phyloP scores from a whole-genome alignment of 768 basidiomycete species.

The Cystofilobasidium bisporidii region DNA sequence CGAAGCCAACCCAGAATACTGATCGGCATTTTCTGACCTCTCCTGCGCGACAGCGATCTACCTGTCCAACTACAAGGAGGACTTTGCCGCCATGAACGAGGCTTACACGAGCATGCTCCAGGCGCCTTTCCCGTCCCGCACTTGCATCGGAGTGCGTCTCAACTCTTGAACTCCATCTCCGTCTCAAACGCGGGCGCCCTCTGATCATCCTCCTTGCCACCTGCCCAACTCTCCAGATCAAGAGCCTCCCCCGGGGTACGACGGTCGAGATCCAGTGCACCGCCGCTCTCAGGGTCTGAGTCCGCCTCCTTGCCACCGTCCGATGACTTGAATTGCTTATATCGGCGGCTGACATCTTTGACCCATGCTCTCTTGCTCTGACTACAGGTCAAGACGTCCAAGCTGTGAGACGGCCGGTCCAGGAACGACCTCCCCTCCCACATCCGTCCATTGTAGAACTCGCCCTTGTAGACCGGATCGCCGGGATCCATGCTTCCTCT shows the following conservation, averaged over 20 bases:
- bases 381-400: not conserved
- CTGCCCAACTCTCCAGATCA: slow-evolving; percentile 1
- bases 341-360: no score
- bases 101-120: not conserved
- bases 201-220: no score
- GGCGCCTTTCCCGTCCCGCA: not conserved
- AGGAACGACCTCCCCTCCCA: not conserved
- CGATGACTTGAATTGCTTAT: not conserved
- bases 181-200: not conserved
- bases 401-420: not conserved
- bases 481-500: no score
- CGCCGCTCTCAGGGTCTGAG: slow-evolving; percentile 18
- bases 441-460: not conserved
- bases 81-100: not conserved
- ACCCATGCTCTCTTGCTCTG: not conserved
- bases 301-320: slow-evolving; percentile 3
- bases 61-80: not conserved
- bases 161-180: not conserved
- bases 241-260: slow-evolving; percentile 13
- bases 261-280: slow-evolving; percentile 22
- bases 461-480: no score
- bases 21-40: not conserved
- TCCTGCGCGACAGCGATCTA: not conserved
- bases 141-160: slow-evolving; percentile 2
- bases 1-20: no score